Percentiles rank a stretch among this genome's conserved stretches.
phyloP scores from a whole-genome alignment of 1,284 basidiomycete genomes.

The Papiliotrema flavescens region DNA sequence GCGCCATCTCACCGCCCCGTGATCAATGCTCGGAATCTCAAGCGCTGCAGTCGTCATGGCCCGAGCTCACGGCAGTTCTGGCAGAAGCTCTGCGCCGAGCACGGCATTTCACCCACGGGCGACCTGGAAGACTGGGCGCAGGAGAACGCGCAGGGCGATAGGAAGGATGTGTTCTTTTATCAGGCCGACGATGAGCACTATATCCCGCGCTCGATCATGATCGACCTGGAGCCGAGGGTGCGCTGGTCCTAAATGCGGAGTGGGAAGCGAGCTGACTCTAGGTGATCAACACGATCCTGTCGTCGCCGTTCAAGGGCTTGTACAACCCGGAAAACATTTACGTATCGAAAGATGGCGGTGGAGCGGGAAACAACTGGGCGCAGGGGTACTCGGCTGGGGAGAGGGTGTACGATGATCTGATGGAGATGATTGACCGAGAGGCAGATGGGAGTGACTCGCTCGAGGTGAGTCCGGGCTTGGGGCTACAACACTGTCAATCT shows the following conservation, averaged over 20 bases:
- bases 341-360: slow-evolving; percentile 90
- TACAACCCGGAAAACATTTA: slow-evolving; percentile 99
- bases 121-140: slow-evolving; percentile 93
- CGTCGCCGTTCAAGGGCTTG: slow-evolving; percentile 85
- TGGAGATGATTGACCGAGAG: slow-evolving; percentile 99
- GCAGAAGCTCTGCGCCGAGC: slow-evolving; percentile 93
- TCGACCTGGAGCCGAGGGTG: slow-evolving; percentile 97
- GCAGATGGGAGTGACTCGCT: slow-evolving; percentile 97
- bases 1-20: not conserved
- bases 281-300: slow-evolving; percentile 94
- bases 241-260: slow-evolving; percentile 35
- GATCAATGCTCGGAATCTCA: not conserved
- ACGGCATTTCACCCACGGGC: slow-evolving; percentile 90
- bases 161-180: slow-evolving; percentile 99
- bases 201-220: slow-evolving; percentile 91
- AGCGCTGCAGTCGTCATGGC: too few relatives aligned
- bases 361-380: slow-evolving; percentile 99
- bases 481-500: not conserved
- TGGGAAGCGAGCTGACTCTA: slow-evolving; percentile 37
- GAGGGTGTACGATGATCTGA: slow-evolving; percentile 89
- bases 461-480: slow-evolving; percentile 60
- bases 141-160: slow-evolving; percentile 74
- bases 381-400: slow-evolving; percentile 90
- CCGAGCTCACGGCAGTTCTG: slow-evolving; percentile 58
- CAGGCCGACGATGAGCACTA: slow-evolving; percentile 99